These are phyloP conservation scores for Daedaleopsis sinensis DNA, from an alignment of 768 basidiomycete species.

Conservation along the genomic window DNA sequence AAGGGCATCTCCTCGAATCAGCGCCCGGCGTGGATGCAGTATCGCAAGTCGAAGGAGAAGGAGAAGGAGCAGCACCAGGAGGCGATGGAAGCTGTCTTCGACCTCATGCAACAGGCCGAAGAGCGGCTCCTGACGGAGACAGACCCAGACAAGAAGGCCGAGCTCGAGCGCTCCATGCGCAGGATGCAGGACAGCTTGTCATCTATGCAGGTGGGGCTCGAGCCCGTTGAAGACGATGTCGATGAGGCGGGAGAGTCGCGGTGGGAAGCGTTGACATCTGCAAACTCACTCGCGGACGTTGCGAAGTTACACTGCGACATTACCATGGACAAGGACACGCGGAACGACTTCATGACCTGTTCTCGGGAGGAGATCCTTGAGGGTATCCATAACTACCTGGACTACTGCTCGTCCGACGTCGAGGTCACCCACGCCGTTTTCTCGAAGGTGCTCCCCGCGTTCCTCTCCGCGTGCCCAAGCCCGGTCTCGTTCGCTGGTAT, in stretches of 20 bases:
- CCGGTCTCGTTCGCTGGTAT: slow-evolving; percentile 93
- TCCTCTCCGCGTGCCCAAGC: slow-evolving; percentile 82
- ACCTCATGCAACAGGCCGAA: slow-evolving; percentile 48
- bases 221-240: slow-evolving; percentile 42
- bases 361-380: slow-evolving; percentile 66
- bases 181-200: slow-evolving; percentile 46
- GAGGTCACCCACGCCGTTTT: slow-evolving; percentile 83
- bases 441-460: slow-evolving; percentile 74
- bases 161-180: slow-evolving; percentile 41
- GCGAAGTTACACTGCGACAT: slow-evolving; percentile 88
- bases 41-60: slow-evolving; percentile 69
- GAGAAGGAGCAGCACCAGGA: slow-evolving; percentile 60
- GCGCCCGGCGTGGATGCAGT: slow-evolving; percentile 89
- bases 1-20: slow-evolving; percentile 95
- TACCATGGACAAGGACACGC: slow-evolving; percentile 72
- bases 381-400: slow-evolving; percentile 71
- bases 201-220: slow-evolving; percentile 40
- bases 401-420: slow-evolving; percentile 89
- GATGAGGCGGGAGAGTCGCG: slow-evolving; percentile 51
- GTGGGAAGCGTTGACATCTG: slow-evolving; percentile 94
- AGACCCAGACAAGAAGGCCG: slow-evolving; percentile 39
- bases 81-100: slow-evolving; percentile 63
- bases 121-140: slow-evolving; percentile 40
- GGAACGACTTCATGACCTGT: slow-evolving; percentile 75
- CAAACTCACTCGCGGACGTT: slow-evolving; percentile 91